These are phyloP conservation scores for Sporothrix humicola DNA, from an alignment of 2,329 filamentous ascomycete species.

Conservation along the genomic window DNA sequence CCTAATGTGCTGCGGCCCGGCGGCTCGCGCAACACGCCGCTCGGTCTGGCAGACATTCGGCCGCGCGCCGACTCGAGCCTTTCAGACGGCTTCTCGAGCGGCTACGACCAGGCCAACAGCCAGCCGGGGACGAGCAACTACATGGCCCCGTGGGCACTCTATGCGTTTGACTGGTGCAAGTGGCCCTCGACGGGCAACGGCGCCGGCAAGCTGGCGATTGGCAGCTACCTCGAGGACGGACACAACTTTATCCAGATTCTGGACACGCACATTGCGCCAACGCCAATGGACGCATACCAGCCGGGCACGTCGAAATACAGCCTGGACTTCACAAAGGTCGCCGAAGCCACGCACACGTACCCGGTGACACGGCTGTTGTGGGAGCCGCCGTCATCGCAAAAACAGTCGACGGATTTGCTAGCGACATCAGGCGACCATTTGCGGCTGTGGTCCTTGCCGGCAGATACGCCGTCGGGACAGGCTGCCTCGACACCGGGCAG, in stretches of 20 bases:
- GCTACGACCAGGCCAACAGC: constrained; percentile 70
- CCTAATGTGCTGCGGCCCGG: constrained; percentile 66
- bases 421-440: constrained; percentile 95
- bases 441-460: constrained; percentile 88
- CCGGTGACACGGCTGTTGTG: constrained; percentile 93
- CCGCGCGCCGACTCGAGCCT: constrained; percentile 82
- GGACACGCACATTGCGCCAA: constrained; percentile 78
- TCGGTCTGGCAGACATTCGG: constrained; percentile 90
- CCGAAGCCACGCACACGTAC: constrained; percentile 97
- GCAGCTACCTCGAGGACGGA: constrained; percentile 95
- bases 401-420: constrained; percentile 91
- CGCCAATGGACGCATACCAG: constrained; percentile 70
- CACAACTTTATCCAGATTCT: constrained; percentile 99
- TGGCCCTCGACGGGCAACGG: constrained; percentile 83
- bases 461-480: constrained; percentile 56
- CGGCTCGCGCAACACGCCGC: constrained; percentile 77
- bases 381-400: constrained; percentile 94
- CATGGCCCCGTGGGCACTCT: constrained; percentile 90
- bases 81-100: constrained; percentile 71
- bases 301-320: constrained; percentile 75
- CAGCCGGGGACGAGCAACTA: constrained; percentile 85
- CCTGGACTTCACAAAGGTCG: constrained; percentile 89
- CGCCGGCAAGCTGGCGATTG: constrained; percentile 90
- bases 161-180: constrained; percentile 99
- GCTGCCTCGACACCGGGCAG: constrained; percentile 60